Evolutionary conservation across 2,329 filamentous ascomycete species (phyloP).

Genomic region (Colletotrichum sp.): DNA sequence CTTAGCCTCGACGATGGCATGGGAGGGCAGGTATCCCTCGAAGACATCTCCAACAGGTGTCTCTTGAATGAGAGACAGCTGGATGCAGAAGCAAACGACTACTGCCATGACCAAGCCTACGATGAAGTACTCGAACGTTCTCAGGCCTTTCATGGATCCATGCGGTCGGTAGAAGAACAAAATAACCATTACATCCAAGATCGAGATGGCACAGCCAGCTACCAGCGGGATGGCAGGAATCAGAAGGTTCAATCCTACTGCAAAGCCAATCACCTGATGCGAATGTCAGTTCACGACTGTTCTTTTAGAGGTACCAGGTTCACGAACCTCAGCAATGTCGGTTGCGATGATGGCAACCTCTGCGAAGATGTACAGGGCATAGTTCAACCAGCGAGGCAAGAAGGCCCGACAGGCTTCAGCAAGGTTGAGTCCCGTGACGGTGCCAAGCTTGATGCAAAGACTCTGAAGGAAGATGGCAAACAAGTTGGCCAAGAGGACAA

Average conservation of each 20-base stretch:
- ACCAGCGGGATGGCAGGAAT: conserved; percentile 69
- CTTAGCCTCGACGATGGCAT: conserved; percentile 59
- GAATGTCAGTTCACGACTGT: background rate
- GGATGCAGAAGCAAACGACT: conserved; percentile 73
- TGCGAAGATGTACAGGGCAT: conserved; percentile 64
- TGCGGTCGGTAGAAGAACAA: conserved; percentile 69
- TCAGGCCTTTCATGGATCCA: conserved; percentile 62
- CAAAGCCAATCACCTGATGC: conserved; percentile 68
- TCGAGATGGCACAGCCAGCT: conserved; percentile 71
- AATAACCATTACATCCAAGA: conserved; percentile 71
- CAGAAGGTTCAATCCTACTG: conserved; percentile 72
- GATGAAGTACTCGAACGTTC: conserved; percentile 70
- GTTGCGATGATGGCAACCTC: conserved; percentile 75
- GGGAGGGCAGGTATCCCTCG: conserved; percentile 68
- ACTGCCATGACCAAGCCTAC: conserved; percentile 69
- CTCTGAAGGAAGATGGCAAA: conserved; percentile 75
- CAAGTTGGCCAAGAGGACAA: conserved; percentile 72
- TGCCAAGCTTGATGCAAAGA: conserved; percentile 72
- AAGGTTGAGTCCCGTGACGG: conserved; percentile 71
- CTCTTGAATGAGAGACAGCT: conserved; percentile 65
- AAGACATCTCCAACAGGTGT: conserved; percentile 65
- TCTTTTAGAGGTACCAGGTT: too few relatives aligned
- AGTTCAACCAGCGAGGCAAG: conserved; percentile 69
- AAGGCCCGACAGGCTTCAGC: conserved; percentile 70
- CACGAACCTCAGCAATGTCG: conserved; percentile 68